Evolutionary conservation across 306 rosid genomes (phyloP).

Genomic region (Prosopis cineraria): DNA sequence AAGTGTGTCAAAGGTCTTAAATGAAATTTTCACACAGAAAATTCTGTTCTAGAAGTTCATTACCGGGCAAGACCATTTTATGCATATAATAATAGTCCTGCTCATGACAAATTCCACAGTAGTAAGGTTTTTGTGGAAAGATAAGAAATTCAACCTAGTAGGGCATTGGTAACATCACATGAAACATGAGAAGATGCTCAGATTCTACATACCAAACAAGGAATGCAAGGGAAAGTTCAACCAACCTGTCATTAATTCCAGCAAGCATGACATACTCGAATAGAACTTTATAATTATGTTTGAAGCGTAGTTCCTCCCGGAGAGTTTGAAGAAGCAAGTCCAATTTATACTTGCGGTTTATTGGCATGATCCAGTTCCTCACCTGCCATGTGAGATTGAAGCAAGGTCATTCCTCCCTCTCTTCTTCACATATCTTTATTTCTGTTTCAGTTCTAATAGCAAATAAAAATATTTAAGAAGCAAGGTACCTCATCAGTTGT

Average conservation of each 20-base stretch:
- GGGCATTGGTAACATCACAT: not conserved
- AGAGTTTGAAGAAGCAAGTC: slow-evolving; percentile 77
- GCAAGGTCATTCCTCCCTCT: slow-evolving; percentile 26
- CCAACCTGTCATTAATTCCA: slow-evolving; percentile 84
- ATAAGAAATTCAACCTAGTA: not conserved
- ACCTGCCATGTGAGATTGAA: slow-evolving; percentile 55
- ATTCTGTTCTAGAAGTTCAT: slow-evolving; percentile 7
- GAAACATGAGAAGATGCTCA: not conserved
- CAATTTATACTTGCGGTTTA: slow-evolving; percentile 82
- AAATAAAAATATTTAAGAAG: slow-evolving; percentile 16
- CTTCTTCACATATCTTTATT: slow-evolving; percentile 13
- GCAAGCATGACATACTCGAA: slow-evolving; percentile 95
- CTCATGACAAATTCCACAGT: not conserved
- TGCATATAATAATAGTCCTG: slow-evolving; percentile 9
- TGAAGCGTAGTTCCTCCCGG: slow-evolving; percentile 66
- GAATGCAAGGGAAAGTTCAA: slow-evolving; percentile 24
- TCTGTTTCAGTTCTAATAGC: slow-evolving; percentile 26
- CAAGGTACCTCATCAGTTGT: slow-evolving; percentile 83
- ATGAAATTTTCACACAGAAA: too few species aligned
- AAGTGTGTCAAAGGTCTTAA: too few species aligned
- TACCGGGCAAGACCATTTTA: not conserved
- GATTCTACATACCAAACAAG: slow-evolving; percentile 30
- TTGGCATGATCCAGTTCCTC: slow-evolving; percentile 97
- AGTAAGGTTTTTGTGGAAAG: not conserved
- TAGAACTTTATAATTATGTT: slow-evolving; percentile 75